A percentile compares a stretch with the other conserved stretches of the same genome.
Conservation (phyloP, 1,284 basidiomycete genomes). For the Trichosporon asahii region DNA sequence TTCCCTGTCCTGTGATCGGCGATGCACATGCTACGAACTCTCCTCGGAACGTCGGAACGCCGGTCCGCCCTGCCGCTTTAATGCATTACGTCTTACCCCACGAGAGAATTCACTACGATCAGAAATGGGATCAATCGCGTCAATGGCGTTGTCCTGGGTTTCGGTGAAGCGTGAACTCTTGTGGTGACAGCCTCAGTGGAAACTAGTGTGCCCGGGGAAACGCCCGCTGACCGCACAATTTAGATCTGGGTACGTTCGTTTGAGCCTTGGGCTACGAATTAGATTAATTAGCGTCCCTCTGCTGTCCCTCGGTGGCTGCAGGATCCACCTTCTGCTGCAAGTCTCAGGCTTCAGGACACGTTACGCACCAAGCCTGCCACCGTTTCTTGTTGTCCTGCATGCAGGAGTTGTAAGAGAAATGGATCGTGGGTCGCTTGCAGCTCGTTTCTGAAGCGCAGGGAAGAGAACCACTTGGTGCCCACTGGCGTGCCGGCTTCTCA, state of each 20-base stretch:
- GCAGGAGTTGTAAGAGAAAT: not conserved
- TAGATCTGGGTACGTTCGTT: slow-evolving; percentile 5
- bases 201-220: too few relatives aligned
- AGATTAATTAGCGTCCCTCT: not conserved
- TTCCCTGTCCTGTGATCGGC: too few relatives aligned
- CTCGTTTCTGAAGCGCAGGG: too few relatives aligned
- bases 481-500: not conserved
- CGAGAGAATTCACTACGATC: not conserved
- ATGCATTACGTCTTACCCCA: not conserved
- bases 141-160: too few relatives aligned
- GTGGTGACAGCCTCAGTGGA: too few relatives aligned
- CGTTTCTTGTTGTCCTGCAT: not conserved
- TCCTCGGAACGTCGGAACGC: not conserved
- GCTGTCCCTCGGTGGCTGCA: not conserved
- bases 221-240: not conserved
- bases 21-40: not conserved
- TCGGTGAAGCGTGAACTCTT: too few relatives aligned
- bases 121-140: not conserved
- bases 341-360: too few relatives aligned
- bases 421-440: not conserved
- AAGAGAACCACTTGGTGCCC: too few relatives aligned
- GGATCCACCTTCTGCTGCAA: too few relatives aligned
- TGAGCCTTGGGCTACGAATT: not conserved
- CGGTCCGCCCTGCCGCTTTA: not conserved
- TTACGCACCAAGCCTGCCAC: not conserved